Percentiles rank a stretch among this genome's conserved stretches.
Conservation (phyloP, 345 rosid genomes). For the Syzygium aqueum region DNA sequence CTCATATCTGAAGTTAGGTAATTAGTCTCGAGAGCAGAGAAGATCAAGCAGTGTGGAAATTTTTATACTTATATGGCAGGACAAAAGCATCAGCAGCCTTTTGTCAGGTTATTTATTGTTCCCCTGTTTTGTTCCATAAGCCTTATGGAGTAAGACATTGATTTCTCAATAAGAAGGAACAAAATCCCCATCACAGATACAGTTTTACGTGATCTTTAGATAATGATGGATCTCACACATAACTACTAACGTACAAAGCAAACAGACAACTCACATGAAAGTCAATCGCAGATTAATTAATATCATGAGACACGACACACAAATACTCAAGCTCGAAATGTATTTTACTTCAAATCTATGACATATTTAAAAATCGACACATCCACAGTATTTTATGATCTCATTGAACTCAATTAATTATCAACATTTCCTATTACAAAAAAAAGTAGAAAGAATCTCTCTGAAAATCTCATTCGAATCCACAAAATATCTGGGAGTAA, state of each 20-base stretch:
- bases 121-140: background rate
- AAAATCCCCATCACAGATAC: background rate
- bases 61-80: background rate
- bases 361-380: background rate
- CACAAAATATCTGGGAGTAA: background rate
- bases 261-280: background rate
- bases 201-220: background rate
- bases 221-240: background rate
- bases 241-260: background rate
- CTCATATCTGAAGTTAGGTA: background rate
- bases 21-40: background rate
- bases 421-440: background rate
- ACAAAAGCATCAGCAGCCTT: background rate
- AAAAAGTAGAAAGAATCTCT: background rate
- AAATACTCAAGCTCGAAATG: background rate
- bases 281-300: background rate
- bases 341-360: background rate
- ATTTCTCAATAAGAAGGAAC: background rate
- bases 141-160: background rate
- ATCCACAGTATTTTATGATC: background rate
- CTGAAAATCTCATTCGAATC: background rate
- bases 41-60: background rate
- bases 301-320: background rate
- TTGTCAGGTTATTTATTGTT: background rate
- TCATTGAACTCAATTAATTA: background rate